A percentile compares a stretch with the other conserved stretches of the same genome.
phyloP scores from a whole-genome alignment of 768 basidiomycete species.

The Pleurotus eryngii region DNA sequence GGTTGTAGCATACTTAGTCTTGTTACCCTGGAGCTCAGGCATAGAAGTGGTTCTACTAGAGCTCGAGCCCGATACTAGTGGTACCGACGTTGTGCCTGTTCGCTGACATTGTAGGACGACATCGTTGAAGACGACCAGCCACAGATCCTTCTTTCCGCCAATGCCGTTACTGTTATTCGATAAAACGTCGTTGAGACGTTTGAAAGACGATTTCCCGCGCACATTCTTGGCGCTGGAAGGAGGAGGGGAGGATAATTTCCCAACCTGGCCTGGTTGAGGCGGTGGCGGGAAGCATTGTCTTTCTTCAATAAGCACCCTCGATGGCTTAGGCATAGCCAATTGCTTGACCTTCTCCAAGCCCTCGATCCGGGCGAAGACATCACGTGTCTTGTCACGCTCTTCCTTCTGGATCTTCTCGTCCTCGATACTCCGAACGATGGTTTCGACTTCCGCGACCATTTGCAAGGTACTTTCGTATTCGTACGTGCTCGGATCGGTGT shows the following conservation, averaged over 20 bases:
- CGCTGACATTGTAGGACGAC: conserved; percentile 90
- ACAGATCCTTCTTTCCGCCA: conserved; percentile 79
- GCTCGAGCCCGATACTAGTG: conserved; percentile 64
- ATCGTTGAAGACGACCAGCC: conserved; percentile 96
- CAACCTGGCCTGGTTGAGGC: conserved; percentile 21
- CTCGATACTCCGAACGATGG: conserved; percentile 93
- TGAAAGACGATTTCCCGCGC: conserved; percentile 83
- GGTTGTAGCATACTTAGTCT: conserved; percentile 80
- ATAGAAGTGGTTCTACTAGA: conserved; percentile 65
- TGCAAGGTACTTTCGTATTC: conserved; percentile 95
- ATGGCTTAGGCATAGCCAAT: conserved; percentile 86
- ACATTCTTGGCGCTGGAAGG: conserved; percentile 55
- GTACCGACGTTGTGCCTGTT: conserved; percentile 83
- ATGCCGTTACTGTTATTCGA: conserved; percentile 48
- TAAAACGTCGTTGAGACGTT: conserved; percentile 87
- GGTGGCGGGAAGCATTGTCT: conserved; percentile 43
- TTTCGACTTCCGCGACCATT: conserved; percentile 97
- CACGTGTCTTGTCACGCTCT: conserved; percentile 91
- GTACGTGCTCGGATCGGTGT: conserved; percentile 94
- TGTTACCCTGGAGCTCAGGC: conserved; percentile 74
- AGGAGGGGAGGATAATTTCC: conserved; percentile 39
- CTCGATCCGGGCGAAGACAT: conserved; percentile 94
- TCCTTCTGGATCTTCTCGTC: conserved; percentile 98
- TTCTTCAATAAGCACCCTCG: conserved; percentile 85
- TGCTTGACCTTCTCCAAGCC: conserved; percentile 93